These are phyloP conservation scores for Moricandia moricandioides DNA, from an alignment of 345 rosid genomes.

Conservation along the genomic window DNA sequence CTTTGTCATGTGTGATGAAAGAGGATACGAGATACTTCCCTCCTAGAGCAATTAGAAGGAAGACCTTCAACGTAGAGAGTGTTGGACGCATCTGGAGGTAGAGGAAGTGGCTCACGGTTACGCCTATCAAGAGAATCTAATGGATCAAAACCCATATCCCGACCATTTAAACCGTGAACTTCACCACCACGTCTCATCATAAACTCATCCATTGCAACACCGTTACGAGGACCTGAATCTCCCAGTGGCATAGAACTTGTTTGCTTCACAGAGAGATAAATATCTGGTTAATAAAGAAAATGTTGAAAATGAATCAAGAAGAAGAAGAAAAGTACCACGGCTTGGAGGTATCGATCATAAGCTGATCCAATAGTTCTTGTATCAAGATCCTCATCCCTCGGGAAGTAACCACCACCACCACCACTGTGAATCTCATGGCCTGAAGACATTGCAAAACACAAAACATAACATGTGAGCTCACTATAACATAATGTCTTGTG, in stretches of 20 bases:
- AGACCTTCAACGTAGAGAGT: conserved; percentile 87
- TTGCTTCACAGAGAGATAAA: conserved; percentile 52
- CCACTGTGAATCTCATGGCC: conserved; percentile 47
- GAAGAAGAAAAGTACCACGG: conserved; percentile 42
- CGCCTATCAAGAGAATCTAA: conserved; percentile 51
- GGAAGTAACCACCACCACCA: conserved; percentile 41
- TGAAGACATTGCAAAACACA: conserved; percentile 9
- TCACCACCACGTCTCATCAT: conserved; percentile 41
- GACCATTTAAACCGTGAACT: conserved; percentile 39
- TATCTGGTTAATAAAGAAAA: conserved; percentile 16
- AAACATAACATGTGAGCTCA: neutral
- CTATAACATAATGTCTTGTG: neutral
- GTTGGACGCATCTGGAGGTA: conserved; percentile 84
- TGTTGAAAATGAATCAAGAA: neutral
- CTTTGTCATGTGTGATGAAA: neutral
- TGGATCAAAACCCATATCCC: conserved; percentile 43
- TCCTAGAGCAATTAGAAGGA: conserved; percentile 69
- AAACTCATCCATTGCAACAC: conserved; percentile 47
- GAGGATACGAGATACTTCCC: conserved; percentile 95
- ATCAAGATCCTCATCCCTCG: conserved; percentile 61
- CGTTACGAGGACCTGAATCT: conserved; percentile 51
- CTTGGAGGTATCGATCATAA: conserved; percentile 83
- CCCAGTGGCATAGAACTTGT: conserved; percentile 43
- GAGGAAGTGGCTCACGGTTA: conserved; percentile 52
- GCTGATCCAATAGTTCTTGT: conserved; percentile 76